phyloP scores from a whole-genome alignment of 164 flowering plant species.

The Liriodendron chinense region DNA sequence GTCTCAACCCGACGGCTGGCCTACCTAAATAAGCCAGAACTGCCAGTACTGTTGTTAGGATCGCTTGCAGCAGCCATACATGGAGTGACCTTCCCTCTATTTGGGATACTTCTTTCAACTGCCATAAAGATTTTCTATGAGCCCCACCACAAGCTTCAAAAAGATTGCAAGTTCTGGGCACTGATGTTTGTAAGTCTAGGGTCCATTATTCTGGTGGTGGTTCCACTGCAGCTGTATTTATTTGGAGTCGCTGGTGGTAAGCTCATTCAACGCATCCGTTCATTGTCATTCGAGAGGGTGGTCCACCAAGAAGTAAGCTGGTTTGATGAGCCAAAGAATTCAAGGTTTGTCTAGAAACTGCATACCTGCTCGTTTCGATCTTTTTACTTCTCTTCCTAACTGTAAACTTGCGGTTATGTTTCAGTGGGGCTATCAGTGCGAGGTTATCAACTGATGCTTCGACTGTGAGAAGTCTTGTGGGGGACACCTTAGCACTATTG shows the following conservation, averaged over 20 bases:
- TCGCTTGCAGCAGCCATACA: conserved; percentile 42
- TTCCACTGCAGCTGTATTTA: conserved; percentile 46
- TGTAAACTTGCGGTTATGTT: conserved; percentile 3
- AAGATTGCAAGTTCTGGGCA: conserved; percentile 54
- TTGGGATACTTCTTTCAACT: conserved; percentile 52
- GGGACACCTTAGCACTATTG: conserved; percentile 45
- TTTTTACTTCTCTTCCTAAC: not conserved
- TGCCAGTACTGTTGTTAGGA: conserved; percentile 46
- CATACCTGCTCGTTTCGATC: not conserved
- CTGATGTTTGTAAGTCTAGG: conserved; percentile 41
- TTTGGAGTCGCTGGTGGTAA: conserved; percentile 66
- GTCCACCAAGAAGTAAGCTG: conserved; percentile 53
- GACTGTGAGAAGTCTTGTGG: conserved; percentile 37
- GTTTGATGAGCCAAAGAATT: conserved; percentile 66
- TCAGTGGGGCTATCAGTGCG: conserved; percentile 57
- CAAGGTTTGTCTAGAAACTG: conserved; percentile 3
- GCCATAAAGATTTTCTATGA: conserved; percentile 51
- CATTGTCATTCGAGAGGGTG: conserved; percentile 52
- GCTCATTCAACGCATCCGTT: conserved; percentile 55
- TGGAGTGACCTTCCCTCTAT: conserved; percentile 52
- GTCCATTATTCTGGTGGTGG: conserved; percentile 11
- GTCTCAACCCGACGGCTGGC: conserved; percentile 45
- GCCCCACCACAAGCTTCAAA: conserved; percentile 30
- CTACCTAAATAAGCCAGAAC: conserved; percentile 55
- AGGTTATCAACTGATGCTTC: conserved; percentile 61